Evolutionary conservation across 2,329 filamentous ascomycete species (phyloP).

Genomic region (Trichoderma sp.): DNA sequence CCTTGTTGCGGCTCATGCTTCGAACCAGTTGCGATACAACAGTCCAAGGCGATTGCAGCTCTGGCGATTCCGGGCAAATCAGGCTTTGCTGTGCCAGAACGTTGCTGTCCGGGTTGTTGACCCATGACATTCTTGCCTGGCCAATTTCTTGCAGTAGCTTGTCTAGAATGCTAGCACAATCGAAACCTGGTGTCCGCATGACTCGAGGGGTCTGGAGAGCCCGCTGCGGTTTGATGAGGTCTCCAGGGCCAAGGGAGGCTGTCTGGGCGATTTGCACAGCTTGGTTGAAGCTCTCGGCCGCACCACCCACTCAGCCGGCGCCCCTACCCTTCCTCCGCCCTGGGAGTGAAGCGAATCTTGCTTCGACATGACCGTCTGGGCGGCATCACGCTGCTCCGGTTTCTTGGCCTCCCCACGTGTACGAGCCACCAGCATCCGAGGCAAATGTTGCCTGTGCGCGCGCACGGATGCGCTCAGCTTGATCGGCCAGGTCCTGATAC

Average conservation of each 20-base stretch:
- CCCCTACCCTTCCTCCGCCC: conserved; percentile 1
- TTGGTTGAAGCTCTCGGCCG: conserved; percentile 3
- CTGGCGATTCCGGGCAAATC: conserved; percentile 9
- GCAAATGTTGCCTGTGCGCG: background rate
- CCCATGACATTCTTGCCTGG: conserved; percentile 6
- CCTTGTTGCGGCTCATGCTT: background rate
- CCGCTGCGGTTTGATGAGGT: background rate
- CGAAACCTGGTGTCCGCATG: conserved; percentile 12
- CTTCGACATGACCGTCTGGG: background rate
- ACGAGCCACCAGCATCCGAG: background rate
- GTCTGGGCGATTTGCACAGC: conserved; percentile 6
- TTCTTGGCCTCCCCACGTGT: background rate
- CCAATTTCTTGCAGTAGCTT: conserved; percentile 26
- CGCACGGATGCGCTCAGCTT: conserved; percentile 20
- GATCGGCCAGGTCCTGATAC: background rate
- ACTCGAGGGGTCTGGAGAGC: conserved; percentile 8
- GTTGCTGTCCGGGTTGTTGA: conserved; percentile 3
- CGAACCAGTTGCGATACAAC: conserved; percentile 6
- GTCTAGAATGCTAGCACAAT: conserved; percentile 23
- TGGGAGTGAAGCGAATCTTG: background rate
- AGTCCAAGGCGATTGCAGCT: conserved; percentile 1
- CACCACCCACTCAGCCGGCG: conserved; percentile 15
- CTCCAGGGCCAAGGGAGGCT: conserved; percentile 13
- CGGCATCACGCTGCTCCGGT: background rate
- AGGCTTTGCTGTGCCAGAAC: background rate